A percentile compares a stretch with the other conserved stretches of the same genome.
Conservation (phyloP, 2,329 filamentous ascomycete species). For the Huntiella abstrusa region DNA sequence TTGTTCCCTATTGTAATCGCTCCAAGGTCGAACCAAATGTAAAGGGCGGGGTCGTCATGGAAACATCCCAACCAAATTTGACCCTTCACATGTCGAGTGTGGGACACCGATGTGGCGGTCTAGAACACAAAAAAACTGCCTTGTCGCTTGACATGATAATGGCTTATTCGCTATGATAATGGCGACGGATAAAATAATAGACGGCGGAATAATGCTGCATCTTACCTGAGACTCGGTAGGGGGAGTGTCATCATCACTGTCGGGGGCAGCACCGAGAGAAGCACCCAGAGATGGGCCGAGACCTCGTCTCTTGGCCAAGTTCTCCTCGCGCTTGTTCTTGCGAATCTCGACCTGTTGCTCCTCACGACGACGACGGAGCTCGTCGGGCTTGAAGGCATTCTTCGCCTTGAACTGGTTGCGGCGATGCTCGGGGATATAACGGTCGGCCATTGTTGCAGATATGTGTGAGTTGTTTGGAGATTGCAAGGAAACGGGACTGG, state of each 20-base stretch:
- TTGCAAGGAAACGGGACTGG: conserved; percentile 1
- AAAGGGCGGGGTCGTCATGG: conserved; percentile 11
- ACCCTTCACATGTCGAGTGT: background rate
- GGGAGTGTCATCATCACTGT: conserved; percentile 92
- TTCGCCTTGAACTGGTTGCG: conserved; percentile 99
- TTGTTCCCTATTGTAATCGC: too few relatives aligned
- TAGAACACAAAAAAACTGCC: background rate
- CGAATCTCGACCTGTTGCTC: conserved; percentile 99
- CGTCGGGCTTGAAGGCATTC: conserved; percentile 97
- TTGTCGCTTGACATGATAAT: background rate
- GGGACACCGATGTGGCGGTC: conserved; percentile 7
- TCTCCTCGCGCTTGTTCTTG: conserved; percentile 97
- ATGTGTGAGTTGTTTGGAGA: conserved; percentile 14
- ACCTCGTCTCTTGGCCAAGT: conserved; percentile 92
- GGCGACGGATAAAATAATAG: conserved; percentile 12
- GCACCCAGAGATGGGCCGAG: conserved; percentile 72
- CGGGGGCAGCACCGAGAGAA: conserved; percentile 68
- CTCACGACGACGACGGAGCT: conserved; percentile 92
- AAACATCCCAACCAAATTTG: conserved; percentile 4
- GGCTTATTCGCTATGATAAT: conserved; percentile 6
- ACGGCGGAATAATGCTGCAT: background rate
- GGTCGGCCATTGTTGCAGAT: conserved; percentile 67
- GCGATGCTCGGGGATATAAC: conserved; percentile 98
- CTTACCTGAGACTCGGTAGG: conserved; percentile 93
- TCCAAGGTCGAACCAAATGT: too few relatives aligned